Evolutionary conservation across 2,329 filamentous ascomycete species (phyloP).

Genomic region (Ophiostoma sp.): DNA sequence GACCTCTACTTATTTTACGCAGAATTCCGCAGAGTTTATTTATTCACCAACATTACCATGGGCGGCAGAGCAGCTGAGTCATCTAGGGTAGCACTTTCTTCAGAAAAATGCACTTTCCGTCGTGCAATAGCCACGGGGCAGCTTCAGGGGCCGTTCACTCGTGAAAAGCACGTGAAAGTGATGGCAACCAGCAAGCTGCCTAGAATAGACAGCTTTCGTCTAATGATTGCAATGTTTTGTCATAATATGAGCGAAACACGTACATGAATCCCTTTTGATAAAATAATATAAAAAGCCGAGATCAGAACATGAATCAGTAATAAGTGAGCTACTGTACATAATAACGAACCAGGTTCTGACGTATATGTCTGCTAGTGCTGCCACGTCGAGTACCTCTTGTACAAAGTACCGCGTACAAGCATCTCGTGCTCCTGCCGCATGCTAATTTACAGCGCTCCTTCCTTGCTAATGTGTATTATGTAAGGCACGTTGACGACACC

Average conservation of each 20-base stretch:
- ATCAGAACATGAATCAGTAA: background rate
- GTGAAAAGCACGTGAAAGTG: background rate
- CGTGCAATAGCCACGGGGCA: background rate
- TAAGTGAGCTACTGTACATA: too few species aligned
- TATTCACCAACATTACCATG: background rate
- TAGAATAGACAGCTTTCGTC: background rate
- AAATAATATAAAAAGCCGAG: too few species aligned
- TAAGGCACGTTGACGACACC: slow-evolving; percentile 20
- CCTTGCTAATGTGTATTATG: background rate
- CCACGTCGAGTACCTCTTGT: background rate
- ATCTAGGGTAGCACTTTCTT: background rate
- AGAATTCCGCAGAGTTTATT: background rate
- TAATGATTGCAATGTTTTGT: background rate
- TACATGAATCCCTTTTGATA: too few species aligned
- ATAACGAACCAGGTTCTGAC: slow-evolving; percentile 4
- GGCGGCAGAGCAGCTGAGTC: background rate
- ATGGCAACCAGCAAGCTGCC: background rate
- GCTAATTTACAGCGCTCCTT: slow-evolving; percentile 5
- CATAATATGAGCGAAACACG: too few species aligned
- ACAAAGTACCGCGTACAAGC: too few species aligned
- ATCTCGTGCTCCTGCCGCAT: background rate
- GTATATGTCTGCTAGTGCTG: background rate
- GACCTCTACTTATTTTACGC: background rate
- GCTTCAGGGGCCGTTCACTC: background rate
- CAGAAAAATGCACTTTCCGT: background rate